phyloP scores from a whole-genome alignment of 2,329 filamentous ascomycete species.

The Penicillium sp. region DNA sequence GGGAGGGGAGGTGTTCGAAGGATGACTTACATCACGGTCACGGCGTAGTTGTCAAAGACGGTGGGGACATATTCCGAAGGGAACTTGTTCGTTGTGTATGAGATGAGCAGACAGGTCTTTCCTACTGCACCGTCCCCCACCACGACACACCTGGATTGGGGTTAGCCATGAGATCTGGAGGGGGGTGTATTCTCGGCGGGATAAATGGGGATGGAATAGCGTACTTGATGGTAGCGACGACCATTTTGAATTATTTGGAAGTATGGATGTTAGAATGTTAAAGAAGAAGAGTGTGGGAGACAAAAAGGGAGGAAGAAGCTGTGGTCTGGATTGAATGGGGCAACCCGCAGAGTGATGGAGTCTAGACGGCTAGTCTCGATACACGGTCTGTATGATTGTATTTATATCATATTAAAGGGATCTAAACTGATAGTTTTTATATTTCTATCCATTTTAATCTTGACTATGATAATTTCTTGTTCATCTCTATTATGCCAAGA shows the following conservation, averaged over 20 bases:
- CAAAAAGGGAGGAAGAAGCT: constrained; percentile 29
- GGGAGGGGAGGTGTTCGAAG: neutral
- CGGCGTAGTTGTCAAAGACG: constrained; percentile 99
- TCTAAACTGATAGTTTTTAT: too few species aligned
- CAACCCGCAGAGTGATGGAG: constrained; percentile 22
- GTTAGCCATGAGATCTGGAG: constrained; percentile 2
- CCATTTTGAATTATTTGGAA: constrained; percentile 45
- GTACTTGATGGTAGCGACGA: constrained; percentile 64
- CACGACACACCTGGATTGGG: constrained; percentile 76
- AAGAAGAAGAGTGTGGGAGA: constrained; percentile 24
- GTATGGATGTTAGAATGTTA: constrained; percentile 4
- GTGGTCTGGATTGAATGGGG: constrained; percentile 28
- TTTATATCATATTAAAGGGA: neutral
- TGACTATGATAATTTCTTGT: too few species aligned
- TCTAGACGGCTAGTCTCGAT: constrained; percentile 18
- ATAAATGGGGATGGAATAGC: constrained; percentile 27
- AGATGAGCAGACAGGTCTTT: constrained; percentile 98
- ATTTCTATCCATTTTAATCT: too few species aligned
- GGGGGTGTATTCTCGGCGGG: constrained; percentile 6
- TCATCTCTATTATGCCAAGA: neutral
- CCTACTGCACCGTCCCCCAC: constrained; percentile 99
- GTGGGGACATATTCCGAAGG: constrained; percentile 99
- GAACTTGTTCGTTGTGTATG: constrained; percentile 99
- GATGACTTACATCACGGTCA: constrained; percentile 91
- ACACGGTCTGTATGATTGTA: constrained; percentile 6